Percentiles rank a stretch among this genome's conserved stretches.
Evolutionary conservation across 306 rosid species (phyloP).

Genomic region (Vigna mungo): DNA sequence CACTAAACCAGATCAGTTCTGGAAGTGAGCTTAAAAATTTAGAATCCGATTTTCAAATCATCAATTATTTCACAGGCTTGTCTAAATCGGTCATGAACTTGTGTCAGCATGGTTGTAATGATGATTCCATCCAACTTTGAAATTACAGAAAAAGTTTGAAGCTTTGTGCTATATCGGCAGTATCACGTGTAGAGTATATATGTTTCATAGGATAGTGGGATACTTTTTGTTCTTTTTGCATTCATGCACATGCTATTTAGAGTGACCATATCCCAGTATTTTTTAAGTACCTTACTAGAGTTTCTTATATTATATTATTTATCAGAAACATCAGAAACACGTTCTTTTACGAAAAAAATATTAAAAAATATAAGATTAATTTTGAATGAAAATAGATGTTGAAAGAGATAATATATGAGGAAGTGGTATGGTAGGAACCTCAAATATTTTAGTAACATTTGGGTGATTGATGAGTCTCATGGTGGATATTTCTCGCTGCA

Average conservation of each 20-base stretch:
- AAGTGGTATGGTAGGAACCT: constrained; percentile 53
- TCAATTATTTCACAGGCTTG: not conserved
- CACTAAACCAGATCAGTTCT: not conserved
- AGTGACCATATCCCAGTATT: not conserved
- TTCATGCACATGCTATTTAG: not conserved
- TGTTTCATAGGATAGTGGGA: not conserved
- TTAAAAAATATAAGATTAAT: no score
- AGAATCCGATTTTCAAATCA: not conserved
- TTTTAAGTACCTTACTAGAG: no score
- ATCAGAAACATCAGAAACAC: no score
- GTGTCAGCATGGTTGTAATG: not conserved
- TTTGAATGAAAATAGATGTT: no score
- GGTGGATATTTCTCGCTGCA: constrained; percentile 81
- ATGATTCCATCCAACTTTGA: not conserved
- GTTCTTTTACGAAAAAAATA: no score
- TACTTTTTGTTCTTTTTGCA: not conserved
- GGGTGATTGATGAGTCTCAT: constrained; percentile 94
- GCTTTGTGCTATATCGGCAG: not conserved
- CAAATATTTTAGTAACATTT: constrained; percentile 73
- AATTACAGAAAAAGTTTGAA: not conserved
- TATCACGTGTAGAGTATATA: not conserved
- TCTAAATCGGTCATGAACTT: not conserved
- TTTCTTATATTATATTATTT: no score
- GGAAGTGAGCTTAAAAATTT: not conserved
- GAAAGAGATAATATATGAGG: no score